Percentiles rank a stretch among this genome's conserved stretches.
phyloP scores from a whole-genome alignment of 345 rosid genomes.

The Linum lewisii region DNA sequence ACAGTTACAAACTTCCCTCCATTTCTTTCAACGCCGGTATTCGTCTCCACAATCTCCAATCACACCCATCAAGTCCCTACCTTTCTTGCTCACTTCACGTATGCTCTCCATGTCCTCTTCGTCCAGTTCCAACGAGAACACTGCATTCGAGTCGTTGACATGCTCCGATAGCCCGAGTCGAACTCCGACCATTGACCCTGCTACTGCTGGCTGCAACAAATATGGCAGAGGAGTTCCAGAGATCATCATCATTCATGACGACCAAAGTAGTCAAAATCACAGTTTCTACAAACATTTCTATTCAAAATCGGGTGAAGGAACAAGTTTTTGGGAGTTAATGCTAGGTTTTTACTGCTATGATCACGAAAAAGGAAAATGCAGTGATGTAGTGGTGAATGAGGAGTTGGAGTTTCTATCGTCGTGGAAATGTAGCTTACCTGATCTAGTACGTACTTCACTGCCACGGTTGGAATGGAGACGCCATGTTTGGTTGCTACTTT shows the following conservation, averaged over 20 bases:
- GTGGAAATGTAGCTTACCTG: constrained; percentile 35
- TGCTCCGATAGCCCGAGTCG: constrained; percentile 79
- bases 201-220: constrained; percentile 59
- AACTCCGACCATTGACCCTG: constrained; percentile 92
- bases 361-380: constrained; percentile 2
- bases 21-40: constrained; percentile 45
- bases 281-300: too few species aligned
- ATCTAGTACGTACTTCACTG: constrained; percentile 73
- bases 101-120: constrained; percentile 70
- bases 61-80: constrained; percentile 68
- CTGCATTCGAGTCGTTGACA: constrained; percentile 55
- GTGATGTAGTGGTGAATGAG: neutral
- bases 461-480: constrained; percentile 78
- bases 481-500: constrained; percentile 66
- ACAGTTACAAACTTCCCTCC: too few species aligned
- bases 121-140: constrained; percentile 65
- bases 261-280: too few species aligned
- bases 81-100: constrained; percentile 41
- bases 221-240: too few species aligned
- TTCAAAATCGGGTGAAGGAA: too few species aligned
- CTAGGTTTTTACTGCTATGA: too few species aligned
- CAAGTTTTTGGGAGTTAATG: too few species aligned
- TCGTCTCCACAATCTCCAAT: constrained; percentile 98
- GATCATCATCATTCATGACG: too few species aligned
- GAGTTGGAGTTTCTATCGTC: neutral